Percentiles rank a stretch among this genome's conserved stretches.
phyloP scores from a whole-genome alignment of 192 early-diverging fungal genomes.

The Coemansia sp. region DNA sequence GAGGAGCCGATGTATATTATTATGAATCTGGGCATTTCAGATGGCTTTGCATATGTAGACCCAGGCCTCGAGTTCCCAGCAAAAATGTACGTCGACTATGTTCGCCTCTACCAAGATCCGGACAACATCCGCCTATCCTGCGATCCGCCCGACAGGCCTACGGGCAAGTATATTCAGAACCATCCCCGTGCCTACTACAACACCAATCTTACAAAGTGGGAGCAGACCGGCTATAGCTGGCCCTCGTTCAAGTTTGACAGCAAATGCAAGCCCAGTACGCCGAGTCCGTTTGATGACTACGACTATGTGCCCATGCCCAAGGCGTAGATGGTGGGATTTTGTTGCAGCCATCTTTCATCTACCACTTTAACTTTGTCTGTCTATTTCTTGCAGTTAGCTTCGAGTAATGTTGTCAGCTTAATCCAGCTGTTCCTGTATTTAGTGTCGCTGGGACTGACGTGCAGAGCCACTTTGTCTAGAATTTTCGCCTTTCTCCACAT shows the following conservation, averaged over 20 bases:
- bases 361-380: not conserved
- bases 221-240: constrained; percentile 46
- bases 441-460: not conserved
- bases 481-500: not conserved
- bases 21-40: constrained; percentile 55
- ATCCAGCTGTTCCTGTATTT: not conserved
- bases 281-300: constrained; percentile 25
- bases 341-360: not conserved
- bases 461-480: not conserved
- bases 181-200: constrained; percentile 59
- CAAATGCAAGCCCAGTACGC: constrained; percentile 38
- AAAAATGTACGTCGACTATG: constrained; percentile 59
- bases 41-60: constrained; percentile 49
- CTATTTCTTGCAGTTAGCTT: constrained; percentile 1
- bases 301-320: constrained; percentile 40
- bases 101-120: constrained; percentile 58
- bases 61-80: constrained; percentile 46
- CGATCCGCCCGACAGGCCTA: constrained; percentile 57
- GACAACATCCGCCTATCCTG: constrained; percentile 57
- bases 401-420: not conserved
- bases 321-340: constrained; percentile 2
- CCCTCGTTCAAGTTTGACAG: constrained; percentile 52
- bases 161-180: constrained; percentile 56
- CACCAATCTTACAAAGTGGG: constrained; percentile 51
- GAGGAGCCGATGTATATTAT: constrained; percentile 65